phyloP scores from a whole-genome alignment of 108 stramenopile genomes.

The Mediolabrus comicus region DNA sequence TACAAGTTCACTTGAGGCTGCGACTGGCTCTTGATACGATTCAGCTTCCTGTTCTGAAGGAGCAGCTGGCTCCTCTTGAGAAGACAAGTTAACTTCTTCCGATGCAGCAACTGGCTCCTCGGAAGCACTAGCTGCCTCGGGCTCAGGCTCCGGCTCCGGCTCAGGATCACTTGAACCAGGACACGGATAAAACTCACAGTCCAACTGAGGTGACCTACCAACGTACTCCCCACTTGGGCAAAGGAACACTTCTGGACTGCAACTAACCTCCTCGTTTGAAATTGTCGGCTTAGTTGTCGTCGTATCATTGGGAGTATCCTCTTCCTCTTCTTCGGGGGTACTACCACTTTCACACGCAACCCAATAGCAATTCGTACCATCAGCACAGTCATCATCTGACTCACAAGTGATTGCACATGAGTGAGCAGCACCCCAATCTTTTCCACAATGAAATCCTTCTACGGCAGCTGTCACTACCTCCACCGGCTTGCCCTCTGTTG shows the following conservation, averaged over 20 bases:
- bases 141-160: too few relatives aligned
- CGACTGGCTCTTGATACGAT: background rate
- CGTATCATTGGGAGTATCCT: background rate
- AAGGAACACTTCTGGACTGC: slow-evolving; percentile 35
- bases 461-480: background rate
- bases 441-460: slow-evolving; percentile 17
- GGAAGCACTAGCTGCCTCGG: background rate
- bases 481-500: slow-evolving; percentile 28
- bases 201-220: slow-evolving; percentile 24
- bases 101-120: background rate
- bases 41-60: background rate
- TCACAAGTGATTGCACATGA: slow-evolving; percentile 20
- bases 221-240: slow-evolving; percentile 35
- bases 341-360: background rate
- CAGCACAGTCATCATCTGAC: slow-evolving; percentile 30
- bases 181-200: slow-evolving; percentile 49
- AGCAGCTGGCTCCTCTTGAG: background rate
- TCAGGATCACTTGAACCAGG: background rate
- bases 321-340: background rate
- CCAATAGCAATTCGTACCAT: background rate
- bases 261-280: slow-evolving; percentile 1
- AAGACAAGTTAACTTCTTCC: background rate
- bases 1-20: background rate
- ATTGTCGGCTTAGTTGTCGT: background rate
- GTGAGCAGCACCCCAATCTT: slow-evolving; percentile 3